phyloP scores from a whole-genome alignment of 257 asterid genomes.

The Prunella vulgaris region DNA sequence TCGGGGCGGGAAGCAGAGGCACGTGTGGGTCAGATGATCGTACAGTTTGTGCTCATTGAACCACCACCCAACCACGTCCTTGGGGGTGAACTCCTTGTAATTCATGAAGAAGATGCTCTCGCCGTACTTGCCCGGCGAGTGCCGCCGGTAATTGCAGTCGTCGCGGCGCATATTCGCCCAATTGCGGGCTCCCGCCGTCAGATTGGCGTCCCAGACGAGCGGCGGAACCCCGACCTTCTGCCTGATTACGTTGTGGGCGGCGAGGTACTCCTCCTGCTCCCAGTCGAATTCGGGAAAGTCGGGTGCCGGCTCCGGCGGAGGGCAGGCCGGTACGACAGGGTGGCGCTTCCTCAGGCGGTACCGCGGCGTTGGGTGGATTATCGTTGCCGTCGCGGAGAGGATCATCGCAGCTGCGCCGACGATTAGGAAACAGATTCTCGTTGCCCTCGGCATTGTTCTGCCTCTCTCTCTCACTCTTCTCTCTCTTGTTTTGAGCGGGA shows the following conservation, averaged over 20 bases:
- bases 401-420: slow-evolving; percentile 20
- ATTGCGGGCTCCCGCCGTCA: slow-evolving; percentile 32
- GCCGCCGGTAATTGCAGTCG: slow-evolving; percentile 53
- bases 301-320: not conserved
- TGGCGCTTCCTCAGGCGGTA: slow-evolving; percentile 15
- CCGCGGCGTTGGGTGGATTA: slow-evolving; percentile 23
- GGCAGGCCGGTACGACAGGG: not conserved
- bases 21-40: slow-evolving; percentile 19
- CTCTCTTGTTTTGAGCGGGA: not conserved
- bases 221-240: slow-evolving; percentile 31
- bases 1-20: slow-evolving; percentile 39
- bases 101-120: slow-evolving; percentile 58
- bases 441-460: slow-evolving; percentile 15
- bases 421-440: slow-evolving; percentile 7
- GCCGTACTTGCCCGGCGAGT: slow-evolving; percentile 39
- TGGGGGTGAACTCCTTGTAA: slow-evolving; percentile 44
- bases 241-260: slow-evolving; percentile 53
- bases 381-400: slow-evolving; percentile 15
- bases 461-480: not conserved
- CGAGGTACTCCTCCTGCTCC: slow-evolving; percentile 45
- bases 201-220: slow-evolving; percentile 38
- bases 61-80: slow-evolving; percentile 43
- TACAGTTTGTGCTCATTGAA: slow-evolving; percentile 35
- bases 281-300: slow-evolving; percentile 21
- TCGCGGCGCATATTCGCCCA: slow-evolving; percentile 47